These are phyloP conservation scores for Perkinsus marinus DNA, from an alignment of 169 alveolate genomes.

Conservation along the genomic window DNA sequence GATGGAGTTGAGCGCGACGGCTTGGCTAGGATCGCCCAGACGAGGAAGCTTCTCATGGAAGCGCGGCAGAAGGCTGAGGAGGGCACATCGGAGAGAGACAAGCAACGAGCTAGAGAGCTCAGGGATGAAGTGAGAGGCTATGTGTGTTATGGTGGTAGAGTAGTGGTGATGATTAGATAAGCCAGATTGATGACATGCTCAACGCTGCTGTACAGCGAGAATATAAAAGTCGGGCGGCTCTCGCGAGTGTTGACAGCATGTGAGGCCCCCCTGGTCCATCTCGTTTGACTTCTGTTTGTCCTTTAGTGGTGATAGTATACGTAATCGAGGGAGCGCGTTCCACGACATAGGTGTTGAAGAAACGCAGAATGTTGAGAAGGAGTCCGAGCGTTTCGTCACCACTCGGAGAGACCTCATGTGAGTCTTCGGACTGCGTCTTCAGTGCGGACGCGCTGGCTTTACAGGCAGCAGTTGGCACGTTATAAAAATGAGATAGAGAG, in stretches of 20 bases:
- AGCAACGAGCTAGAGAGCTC: background rate
- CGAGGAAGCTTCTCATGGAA: background rate
- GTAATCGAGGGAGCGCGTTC: background rate
- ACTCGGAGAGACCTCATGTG: background rate
- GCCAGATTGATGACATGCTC: too few species aligned
- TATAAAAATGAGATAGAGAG: background rate
- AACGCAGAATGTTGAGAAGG: background rate
- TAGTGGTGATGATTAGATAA: background rate
- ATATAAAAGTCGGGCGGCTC: too few species aligned
- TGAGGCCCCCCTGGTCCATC: too few species aligned
- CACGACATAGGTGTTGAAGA: background rate
- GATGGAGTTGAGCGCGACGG: background rate
- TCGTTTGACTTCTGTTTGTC: background rate
- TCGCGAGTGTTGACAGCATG: too few species aligned
- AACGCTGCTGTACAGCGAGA: too few species aligned
- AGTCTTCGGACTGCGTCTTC: background rate
- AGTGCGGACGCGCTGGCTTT: background rate
- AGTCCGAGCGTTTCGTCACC: background rate
- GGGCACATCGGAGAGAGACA: background rate
- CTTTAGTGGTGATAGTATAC: background rate
- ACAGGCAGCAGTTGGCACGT: background rate
- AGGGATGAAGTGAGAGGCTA: background rate
- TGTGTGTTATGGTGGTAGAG: background rate
- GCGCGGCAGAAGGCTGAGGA: background rate
- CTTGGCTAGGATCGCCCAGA: background rate